phyloP scores from a whole-genome alignment of 2,329 filamentous ascomycete genomes.

The Phyllosticta citrichinensis region DNA sequence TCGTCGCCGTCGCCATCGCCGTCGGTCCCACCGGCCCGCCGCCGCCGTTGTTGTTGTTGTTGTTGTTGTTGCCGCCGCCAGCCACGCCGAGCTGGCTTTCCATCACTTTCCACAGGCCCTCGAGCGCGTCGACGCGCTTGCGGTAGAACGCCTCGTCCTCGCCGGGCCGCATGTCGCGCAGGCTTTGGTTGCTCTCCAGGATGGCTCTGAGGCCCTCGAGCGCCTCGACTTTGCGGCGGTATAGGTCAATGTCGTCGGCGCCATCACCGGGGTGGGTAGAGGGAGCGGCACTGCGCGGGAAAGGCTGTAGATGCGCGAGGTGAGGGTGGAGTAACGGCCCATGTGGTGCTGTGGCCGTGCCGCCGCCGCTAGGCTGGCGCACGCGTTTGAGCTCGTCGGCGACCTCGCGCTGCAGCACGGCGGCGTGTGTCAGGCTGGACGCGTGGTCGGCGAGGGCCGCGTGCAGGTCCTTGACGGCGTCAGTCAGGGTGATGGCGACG shows the following conservation, averaged over 20 bases:
- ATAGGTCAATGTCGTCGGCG: constrained; percentile 2
- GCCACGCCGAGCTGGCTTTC: constrained; percentile 1
- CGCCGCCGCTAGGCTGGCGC: neutral
- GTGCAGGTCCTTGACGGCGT: neutral
- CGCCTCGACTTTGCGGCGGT: constrained; percentile 9
- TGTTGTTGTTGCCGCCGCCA: neutral
- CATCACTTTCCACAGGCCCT: constrained; percentile 8
- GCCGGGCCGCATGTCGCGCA: neutral
- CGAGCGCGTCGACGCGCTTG: constrained; percentile 6
- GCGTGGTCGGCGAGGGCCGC: neutral
- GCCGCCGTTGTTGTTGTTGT: neutral
- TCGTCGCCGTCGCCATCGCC: neutral
- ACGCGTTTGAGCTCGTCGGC: neutral
- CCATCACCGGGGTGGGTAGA: neutral
- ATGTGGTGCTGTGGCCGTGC: neutral
- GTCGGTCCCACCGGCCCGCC: neutral
- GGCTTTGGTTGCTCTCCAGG: neutral
- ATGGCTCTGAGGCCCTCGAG: constrained; percentile 5
- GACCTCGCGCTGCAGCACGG: neutral
- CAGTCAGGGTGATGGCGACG: neutral
- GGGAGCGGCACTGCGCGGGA: neutral
- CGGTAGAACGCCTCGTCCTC: constrained; percentile 6
- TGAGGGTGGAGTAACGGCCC: neutral
- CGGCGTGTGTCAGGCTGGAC: neutral
- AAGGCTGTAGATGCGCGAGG: neutral